These are phyloP conservation scores for Arthroderma sp. DNA, from an alignment of 2,329 filamentous ascomycete genomes.

Conservation along the genomic window DNA sequence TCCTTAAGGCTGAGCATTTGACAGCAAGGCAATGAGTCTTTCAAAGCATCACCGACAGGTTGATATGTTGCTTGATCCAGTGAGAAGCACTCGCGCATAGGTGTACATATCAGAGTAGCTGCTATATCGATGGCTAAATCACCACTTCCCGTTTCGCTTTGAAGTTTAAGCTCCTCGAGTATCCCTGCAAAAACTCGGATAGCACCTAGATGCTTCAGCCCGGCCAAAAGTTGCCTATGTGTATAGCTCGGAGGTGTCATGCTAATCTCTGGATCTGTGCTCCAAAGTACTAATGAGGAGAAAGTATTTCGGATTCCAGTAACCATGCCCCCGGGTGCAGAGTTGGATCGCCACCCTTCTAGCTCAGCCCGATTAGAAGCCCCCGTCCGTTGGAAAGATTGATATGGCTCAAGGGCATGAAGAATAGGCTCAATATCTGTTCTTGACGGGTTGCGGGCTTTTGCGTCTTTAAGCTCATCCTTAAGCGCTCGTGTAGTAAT, in stretches of 20 bases:
- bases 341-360: slow-evolving; percentile 40
- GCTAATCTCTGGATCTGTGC: slow-evolving; percentile 37
- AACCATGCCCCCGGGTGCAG: slow-evolving; percentile 36
- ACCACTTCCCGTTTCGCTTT: slow-evolving; percentile 30
- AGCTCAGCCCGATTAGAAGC: slow-evolving; percentile 39
- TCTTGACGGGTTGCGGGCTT: slow-evolving; percentile 38
- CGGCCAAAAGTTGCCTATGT: slow-evolving; percentile 40
- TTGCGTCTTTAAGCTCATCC: slow-evolving; percentile 41
- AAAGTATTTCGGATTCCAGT: slow-evolving; percentile 40
- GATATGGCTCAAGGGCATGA: slow-evolving; percentile 39
- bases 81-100: slow-evolving; percentile 30
- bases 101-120: slow-evolving; percentile 33
- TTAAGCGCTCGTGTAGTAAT: slow-evolving; percentile 44
- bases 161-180: slow-evolving; percentile 34
- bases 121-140: slow-evolving; percentile 35
- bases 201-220: slow-evolving; percentile 32
- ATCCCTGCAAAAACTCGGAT: slow-evolving; percentile 27
- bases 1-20: slow-evolving; percentile 32
- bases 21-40: slow-evolving; percentile 20
- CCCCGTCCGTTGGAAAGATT: slow-evolving; percentile 40
- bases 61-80: slow-evolving; percentile 28
- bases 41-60: slow-evolving; percentile 24
- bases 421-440: slow-evolving; percentile 43
- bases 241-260: slow-evolving; percentile 45
- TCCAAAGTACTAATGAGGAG: slow-evolving; percentile 44